Percentiles rank a stretch among this genome's conserved stretches.
Conservation (phyloP, 176 grass and related monocot genomes). For the Bolboschoenus planiculmis region DNA sequence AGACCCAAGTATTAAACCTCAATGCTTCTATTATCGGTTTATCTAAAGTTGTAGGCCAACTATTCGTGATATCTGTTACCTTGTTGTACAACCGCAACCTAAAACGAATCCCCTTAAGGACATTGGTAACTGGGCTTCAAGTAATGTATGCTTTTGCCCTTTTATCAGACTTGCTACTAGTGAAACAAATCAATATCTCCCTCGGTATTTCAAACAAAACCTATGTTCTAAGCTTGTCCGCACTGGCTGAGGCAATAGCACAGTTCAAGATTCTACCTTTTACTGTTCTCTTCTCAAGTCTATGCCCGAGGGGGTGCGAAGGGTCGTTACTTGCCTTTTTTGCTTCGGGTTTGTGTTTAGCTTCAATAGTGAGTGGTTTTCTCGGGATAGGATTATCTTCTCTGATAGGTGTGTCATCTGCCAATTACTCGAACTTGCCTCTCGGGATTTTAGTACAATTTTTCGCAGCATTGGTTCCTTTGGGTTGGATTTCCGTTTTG, state of each 20-base stretch:
- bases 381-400: slow-evolving; percentile 55
- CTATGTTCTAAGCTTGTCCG: slow-evolving; percentile 62
- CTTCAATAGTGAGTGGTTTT: slow-evolving; percentile 63
- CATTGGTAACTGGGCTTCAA: slow-evolving; percentile 44
- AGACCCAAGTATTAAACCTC: slow-evolving; percentile 69
- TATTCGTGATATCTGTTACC: slow-evolving; percentile 64
- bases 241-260: slow-evolving; percentile 72
- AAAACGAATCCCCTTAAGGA: slow-evolving; percentile 57
- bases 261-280: slow-evolving; percentile 88
- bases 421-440: slow-evolving; percentile 60
- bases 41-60: slow-evolving; percentile 74
- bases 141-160: slow-evolving; percentile 51
- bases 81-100: slow-evolving; percentile 50
- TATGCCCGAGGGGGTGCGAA: slow-evolving; percentile 63
- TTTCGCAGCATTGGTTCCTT: slow-evolving; percentile 61
- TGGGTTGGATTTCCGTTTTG: slow-evolving; percentile 62
- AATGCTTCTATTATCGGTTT: slow-evolving; percentile 72
- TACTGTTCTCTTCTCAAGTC: slow-evolving; percentile 58
- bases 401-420: slow-evolving; percentile 52
- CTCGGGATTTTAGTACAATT: slow-evolving; percentile 63
- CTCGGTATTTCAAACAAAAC: slow-evolving; percentile 70
- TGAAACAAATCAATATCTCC: slow-evolving; percentile 71
- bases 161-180: slow-evolving; percentile 58
- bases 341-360: slow-evolving; percentile 63
- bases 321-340: slow-evolving; percentile 83